Evolutionary conservation across 495 filamentous ascomycete species (phyloP).

Genomic region (Hapsidospora chrysogenum): DNA sequence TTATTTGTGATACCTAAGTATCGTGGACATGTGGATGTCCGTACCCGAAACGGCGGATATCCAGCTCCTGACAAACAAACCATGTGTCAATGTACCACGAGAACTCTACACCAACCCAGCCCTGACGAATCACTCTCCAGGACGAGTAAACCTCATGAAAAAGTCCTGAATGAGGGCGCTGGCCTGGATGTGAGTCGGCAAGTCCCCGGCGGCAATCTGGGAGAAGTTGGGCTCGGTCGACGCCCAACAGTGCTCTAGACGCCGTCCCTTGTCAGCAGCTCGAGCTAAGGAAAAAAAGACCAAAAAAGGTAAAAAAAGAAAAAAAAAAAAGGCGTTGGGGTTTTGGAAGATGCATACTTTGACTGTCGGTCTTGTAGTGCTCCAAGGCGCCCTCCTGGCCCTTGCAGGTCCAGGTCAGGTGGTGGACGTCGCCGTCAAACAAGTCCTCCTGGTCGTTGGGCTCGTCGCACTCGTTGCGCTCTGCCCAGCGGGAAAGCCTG

Average conservation of each 20-base stretch:
- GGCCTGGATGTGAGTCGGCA: constrained; percentile 14
- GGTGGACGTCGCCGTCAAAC: constrained; percentile 14
- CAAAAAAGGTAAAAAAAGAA: too few species aligned
- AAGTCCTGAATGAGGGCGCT: constrained; percentile 15
- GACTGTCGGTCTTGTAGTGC: constrained; percentile 27
- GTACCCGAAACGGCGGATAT: too few species aligned
- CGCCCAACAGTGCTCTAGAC: constrained; percentile 12
- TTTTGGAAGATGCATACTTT: constrained; percentile 10
- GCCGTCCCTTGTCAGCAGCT: too few species aligned
- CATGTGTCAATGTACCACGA: too few species aligned
- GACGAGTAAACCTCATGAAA: constrained; percentile 11
- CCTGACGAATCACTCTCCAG: too few species aligned
- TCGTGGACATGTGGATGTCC: too few species aligned
- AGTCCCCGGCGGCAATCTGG: constrained; percentile 11
- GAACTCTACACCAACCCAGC: too few species aligned
- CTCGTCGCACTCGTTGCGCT: constrained; percentile 14
- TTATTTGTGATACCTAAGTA: too few species aligned
- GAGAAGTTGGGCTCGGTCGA: constrained; percentile 19
- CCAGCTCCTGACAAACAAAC: too few species aligned
- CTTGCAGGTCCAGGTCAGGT: constrained; percentile 18
- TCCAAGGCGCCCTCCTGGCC: constrained; percentile 20
- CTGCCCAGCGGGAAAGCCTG: constrained; percentile 19
- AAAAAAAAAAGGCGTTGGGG: too few species aligned
- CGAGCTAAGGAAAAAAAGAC: too few species aligned
- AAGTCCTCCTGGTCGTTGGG: constrained; percentile 10